Percentiles rank a stretch among this genome's conserved stretches.
phyloP scores from a whole-genome alignment of 2,329 filamentous ascomycete genomes.

The Emergomyces africanus region DNA sequence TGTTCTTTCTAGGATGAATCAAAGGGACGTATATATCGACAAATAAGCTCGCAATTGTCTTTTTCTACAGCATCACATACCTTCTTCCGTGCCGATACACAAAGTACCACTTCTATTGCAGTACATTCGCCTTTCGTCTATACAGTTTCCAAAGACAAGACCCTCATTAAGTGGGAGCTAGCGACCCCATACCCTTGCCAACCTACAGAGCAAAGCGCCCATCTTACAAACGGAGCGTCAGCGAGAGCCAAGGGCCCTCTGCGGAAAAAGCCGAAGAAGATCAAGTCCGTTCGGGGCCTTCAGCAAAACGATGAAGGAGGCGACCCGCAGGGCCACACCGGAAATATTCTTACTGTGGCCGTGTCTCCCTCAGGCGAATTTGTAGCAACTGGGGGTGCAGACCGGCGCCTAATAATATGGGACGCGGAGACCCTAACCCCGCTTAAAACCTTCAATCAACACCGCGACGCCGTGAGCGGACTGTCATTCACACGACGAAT shows the following conservation, averaged over 20 bases:
- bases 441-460: slow-evolving; percentile 75
- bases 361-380: slow-evolving; percentile 83
- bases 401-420: slow-evolving; percentile 78
- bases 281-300: slow-evolving; percentile 37
- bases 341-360: slow-evolving; percentile 68
- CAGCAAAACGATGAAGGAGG: slow-evolving; percentile 27
- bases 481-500: slow-evolving; percentile 76
- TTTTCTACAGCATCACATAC: slow-evolving; percentile 55
- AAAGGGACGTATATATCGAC: slow-evolving; percentile 79
- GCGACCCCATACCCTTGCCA: slow-evolving; percentile 34
- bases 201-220: slow-evolving; percentile 33
- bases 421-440: slow-evolving; percentile 67
- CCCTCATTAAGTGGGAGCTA: slow-evolving; percentile 80
- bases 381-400: slow-evolving; percentile 77
- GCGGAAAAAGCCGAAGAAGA: slow-evolving; percentile 32
- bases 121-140: slow-evolving; percentile 70
- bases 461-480: slow-evolving; percentile 75
- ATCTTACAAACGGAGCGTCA: slow-evolving; percentile 52
- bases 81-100: slow-evolving; percentile 66
- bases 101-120: slow-evolving; percentile 66
- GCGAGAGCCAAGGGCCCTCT: slow-evolving; percentile 42
- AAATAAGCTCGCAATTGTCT: slow-evolving; percentile 60
- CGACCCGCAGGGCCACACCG: slow-evolving; percentile 59
- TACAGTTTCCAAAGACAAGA: slow-evolving; percentile 74
- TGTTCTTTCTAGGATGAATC: slow-evolving; percentile 48